Conservation (phyloP, 2,329 filamentous ascomycete genomes). For the Sarocladium kiliense region DNA sequence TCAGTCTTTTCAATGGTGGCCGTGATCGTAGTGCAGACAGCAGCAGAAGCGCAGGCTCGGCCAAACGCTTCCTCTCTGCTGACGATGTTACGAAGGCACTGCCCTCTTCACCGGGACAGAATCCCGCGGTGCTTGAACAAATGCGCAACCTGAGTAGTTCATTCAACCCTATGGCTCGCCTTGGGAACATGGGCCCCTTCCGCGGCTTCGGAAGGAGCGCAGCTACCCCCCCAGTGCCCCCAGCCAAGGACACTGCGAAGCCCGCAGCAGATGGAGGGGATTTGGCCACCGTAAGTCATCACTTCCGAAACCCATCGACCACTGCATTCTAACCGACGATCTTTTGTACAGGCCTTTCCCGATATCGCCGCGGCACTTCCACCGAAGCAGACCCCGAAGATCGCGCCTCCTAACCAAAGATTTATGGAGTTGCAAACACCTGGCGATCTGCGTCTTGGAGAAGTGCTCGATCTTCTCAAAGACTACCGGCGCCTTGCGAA, state of each 20-base stretch:
- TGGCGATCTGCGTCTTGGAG: conserved; percentile 65
- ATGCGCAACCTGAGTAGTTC: conserved; percentile 76
- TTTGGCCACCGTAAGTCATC: conserved; percentile 46
- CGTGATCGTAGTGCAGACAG: conserved; percentile 79
- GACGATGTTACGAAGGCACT: conserved; percentile 28
- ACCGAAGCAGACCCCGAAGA: conserved; percentile 46
- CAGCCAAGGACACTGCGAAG: conserved; percentile 32
- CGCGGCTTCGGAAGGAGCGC: conserved; percentile 59
- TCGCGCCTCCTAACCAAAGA: conserved; percentile 63
- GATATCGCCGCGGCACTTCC: conserved; percentile 52
- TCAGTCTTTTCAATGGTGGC: conserved; percentile 67
- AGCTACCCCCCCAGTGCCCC: conserved; percentile 25
- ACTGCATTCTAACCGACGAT: not conserved
- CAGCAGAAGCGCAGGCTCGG: conserved; percentile 55
- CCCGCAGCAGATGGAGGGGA: conserved; percentile 46
- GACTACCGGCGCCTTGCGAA: conserved; percentile 70
- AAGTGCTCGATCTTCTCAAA: conserved; percentile 64
- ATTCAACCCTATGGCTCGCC: conserved; percentile 75
- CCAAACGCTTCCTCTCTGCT: conserved; percentile 51
- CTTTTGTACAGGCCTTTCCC: conserved; percentile 47
- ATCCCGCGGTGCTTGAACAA: conserved; percentile 67
- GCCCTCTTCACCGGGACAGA: conserved; percentile 18
- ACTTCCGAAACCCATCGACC: not conserved
- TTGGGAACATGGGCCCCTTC: conserved; percentile 69
- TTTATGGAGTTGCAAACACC: conserved; percentile 70